phyloP scores from a whole-genome alignment of 192 early-diverging fungal genomes.

The Backusella tuberculispora region DNA sequence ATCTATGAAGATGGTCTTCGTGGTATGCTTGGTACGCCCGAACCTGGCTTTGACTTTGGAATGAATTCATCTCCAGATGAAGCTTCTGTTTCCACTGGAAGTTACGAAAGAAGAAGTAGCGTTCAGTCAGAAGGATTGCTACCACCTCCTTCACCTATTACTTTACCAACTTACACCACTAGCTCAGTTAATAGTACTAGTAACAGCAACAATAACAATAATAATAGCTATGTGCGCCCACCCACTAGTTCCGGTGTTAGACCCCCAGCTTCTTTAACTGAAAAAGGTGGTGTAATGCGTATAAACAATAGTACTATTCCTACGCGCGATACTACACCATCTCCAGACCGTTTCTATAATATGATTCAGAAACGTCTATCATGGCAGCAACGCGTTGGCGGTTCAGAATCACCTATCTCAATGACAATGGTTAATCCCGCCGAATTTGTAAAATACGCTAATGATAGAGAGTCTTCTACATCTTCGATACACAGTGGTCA shows the following conservation, averaged over 20 bases:
- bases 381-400: constrained; percentile 29
- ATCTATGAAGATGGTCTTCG: constrained; percentile 47
- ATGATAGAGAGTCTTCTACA: constrained; percentile 40
- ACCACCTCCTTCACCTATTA: constrained; percentile 20
- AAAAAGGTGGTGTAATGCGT: constrained; percentile 21
- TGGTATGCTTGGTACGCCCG: constrained; percentile 40
- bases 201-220: not conserved
- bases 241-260: constrained; percentile 18
- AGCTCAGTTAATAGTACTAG: not conserved
- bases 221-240: not conserved
- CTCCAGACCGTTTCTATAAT: constrained; percentile 39
- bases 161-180: constrained; percentile 6
- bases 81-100: constrained; percentile 8
- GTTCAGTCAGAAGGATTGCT: not conserved
- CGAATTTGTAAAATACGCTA: constrained; percentile 35
- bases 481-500: constrained; percentile 42
- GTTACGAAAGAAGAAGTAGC: constrained; percentile 15
- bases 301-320: not conserved
- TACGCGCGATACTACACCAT: constrained; percentile 33
- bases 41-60: constrained; percentile 18
- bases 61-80: constrained; percentile 16
- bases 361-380: constrained; percentile 44
- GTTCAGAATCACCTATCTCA: constrained; percentile 30
- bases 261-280: constrained; percentile 20
- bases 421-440: constrained; percentile 36